Evolutionary conservation across 495 filamentous ascomycete species (phyloP).

Genomic region (Penicillium egyptiacum): DNA sequence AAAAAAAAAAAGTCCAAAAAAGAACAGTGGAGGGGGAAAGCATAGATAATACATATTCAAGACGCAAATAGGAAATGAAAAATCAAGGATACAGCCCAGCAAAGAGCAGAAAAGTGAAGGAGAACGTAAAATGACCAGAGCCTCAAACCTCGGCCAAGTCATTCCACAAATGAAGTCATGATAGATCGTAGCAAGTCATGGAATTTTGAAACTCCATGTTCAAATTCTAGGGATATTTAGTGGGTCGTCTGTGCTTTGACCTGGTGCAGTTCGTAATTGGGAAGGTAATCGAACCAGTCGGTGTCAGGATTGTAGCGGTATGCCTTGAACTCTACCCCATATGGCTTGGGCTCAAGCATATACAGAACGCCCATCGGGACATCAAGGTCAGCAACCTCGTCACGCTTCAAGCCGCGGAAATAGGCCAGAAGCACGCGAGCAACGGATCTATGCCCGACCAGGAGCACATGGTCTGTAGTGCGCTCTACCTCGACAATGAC

Average conservation of each 20-base stretch:
- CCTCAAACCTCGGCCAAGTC: background rate
- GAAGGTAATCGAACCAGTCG: slow-evolving; percentile 80
- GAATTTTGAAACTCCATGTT: slow-evolving; percentile 3
- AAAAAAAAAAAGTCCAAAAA: slow-evolving; percentile 1
- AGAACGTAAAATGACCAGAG: background rate
- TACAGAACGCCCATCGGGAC: slow-evolving; percentile 91
- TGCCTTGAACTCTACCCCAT: slow-evolving; percentile 93
- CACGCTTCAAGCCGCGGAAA: slow-evolving; percentile 84
- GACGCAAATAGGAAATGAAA: slow-evolving; percentile 6
- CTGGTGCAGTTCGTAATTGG: slow-evolving; percentile 68
- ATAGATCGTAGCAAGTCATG: slow-evolving; percentile 26
- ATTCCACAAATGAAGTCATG: slow-evolving; percentile 17
- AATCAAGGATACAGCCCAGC: slow-evolving; percentile 2
- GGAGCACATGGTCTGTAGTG: slow-evolving; percentile 90
- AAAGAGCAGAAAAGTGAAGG: slow-evolving; percentile 1
- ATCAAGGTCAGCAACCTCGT: slow-evolving; percentile 89
- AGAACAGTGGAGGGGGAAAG: background rate
- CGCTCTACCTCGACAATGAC: slow-evolving; percentile 97
- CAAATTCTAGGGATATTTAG: background rate
- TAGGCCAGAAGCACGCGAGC: slow-evolving; percentile 92
- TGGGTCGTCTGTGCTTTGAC: slow-evolving; percentile 32
- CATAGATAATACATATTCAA: slow-evolving; percentile 17
- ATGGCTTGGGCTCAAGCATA: slow-evolving; percentile 93
- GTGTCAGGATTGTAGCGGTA: slow-evolving; percentile 77
- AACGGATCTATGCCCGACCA: slow-evolving; percentile 87